phyloP scores from a whole-genome alignment of 139 green algal genomes.

The Volvox reticuliferus region DNA sequence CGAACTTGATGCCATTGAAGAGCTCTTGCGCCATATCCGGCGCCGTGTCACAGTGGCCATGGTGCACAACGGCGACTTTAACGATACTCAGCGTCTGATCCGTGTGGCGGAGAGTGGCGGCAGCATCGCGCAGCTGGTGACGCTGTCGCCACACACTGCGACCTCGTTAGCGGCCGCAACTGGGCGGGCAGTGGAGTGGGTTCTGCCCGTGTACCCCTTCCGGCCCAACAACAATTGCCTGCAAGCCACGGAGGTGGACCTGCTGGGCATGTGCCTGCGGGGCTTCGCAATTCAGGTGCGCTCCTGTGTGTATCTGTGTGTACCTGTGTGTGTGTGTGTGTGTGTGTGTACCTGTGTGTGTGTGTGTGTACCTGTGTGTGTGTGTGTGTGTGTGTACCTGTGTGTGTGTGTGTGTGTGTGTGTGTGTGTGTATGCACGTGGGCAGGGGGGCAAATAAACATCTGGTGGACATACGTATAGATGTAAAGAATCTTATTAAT shows the following conservation, averaged over 20 bases:
- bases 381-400: too few species aligned
- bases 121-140: conserved; percentile 36
- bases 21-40: conserved; percentile 42
- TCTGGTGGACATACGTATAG: too few species aligned
- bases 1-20: conserved; percentile 43
- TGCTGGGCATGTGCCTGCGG: conserved; percentile 50
- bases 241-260: neutral
- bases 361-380: too few species aligned
- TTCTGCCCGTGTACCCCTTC: conserved; percentile 45
- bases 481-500: too few species aligned
- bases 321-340: too few species aligned
- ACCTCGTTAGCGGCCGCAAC: neutral
- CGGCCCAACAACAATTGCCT: conserved; percentile 37
- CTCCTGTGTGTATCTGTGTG: too few species aligned
- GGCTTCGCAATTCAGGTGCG: conserved; percentile 56
- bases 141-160: conserved; percentile 53
- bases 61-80: conserved; percentile 57
- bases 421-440: too few species aligned
- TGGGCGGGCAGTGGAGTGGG: conserved; percentile 34
- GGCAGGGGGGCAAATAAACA: too few species aligned
- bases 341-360: too few species aligned
- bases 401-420: too few species aligned
- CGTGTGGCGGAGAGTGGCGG: neutral
- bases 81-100: conserved; percentile 29
- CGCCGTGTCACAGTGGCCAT: conserved; percentile 29